Conservation (phyloP, 495 filamentous ascomycete species). For the Penicillium lividum region DNA sequence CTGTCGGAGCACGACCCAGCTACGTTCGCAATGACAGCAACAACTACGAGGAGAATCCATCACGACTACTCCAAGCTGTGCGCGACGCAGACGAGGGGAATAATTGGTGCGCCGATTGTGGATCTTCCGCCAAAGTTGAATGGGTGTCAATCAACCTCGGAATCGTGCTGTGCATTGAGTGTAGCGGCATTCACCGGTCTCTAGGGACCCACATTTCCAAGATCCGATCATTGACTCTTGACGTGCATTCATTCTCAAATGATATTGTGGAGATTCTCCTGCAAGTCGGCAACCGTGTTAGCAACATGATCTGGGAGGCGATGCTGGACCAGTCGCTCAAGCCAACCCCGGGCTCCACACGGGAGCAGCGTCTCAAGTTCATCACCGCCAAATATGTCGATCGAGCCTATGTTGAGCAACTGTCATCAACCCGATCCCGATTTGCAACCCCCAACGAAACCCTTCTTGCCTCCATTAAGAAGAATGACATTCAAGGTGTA, state of each 20-base stretch:
- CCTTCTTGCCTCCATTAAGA: slow-evolving; percentile 90
- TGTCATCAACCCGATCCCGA: slow-evolving; percentile 72
- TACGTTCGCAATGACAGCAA: slow-evolving; percentile 66
- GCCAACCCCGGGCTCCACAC: slow-evolving; percentile 70
- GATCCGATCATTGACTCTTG: slow-evolving; percentile 90
- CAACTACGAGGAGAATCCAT: slow-evolving; percentile 77
- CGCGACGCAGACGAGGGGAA: slow-evolving; percentile 93
- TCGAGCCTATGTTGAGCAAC: slow-evolving; percentile 72
- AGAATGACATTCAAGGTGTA: slow-evolving; percentile 87
- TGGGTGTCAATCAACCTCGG: slow-evolving; percentile 99
- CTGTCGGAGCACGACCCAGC: slow-evolving; percentile 83
- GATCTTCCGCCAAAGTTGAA: slow-evolving; percentile 86
- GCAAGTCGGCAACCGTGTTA: slow-evolving; percentile 87
- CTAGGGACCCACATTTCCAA: slow-evolving; percentile 98
- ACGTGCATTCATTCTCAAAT: slow-evolving; percentile 91
- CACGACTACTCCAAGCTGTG: slow-evolving; percentile 80
- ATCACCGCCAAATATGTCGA: slow-evolving; percentile 96
- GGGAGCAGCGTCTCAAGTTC: slow-evolving; percentile 87
- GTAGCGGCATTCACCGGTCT: slow-evolving; percentile 95
- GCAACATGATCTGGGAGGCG: slow-evolving; percentile 96
- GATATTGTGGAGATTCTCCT: slow-evolving; percentile 95
- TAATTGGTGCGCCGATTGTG: slow-evolving; percentile 93
- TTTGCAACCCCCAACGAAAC: slow-evolving; percentile 84
- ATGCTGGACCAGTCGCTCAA: slow-evolving; percentile 71
- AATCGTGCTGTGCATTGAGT: slow-evolving; percentile 97